Evolutionary conservation across 2,329 filamentous ascomycete genomes (phyloP).

Genomic region (Verticillium longisporum): DNA sequence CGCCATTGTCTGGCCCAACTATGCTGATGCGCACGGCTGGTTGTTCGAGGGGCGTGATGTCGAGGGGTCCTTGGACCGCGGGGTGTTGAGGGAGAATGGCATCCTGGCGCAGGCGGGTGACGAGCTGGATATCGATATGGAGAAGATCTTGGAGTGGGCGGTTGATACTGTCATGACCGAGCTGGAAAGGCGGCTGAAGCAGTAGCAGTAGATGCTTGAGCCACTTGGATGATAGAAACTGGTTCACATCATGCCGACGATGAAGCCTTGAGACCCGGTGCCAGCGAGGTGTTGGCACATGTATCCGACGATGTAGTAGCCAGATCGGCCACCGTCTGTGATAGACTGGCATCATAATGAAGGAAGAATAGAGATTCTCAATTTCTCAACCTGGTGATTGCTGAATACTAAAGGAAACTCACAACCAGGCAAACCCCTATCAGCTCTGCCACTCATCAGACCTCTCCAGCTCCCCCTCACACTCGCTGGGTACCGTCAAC

Average conservation of each 20-base stretch:
- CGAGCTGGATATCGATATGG: slow-evolving; percentile 50
- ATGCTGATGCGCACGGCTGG: slow-evolving; percentile 73
- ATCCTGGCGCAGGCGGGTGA: slow-evolving; percentile 42
- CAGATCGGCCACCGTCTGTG: too few species aligned
- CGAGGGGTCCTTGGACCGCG: slow-evolving; percentile 44
- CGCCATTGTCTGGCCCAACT: slow-evolving; percentile 92
- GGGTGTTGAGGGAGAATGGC: slow-evolving; percentile 33
- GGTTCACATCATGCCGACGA: too few species aligned
- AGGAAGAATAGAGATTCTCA: too few species aligned
- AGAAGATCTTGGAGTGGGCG: slow-evolving; percentile 59
- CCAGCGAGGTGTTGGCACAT: too few species aligned
- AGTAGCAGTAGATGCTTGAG: neutral
- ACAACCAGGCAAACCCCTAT: neutral
- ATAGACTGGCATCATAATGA: too few species aligned
- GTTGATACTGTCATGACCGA: slow-evolving; percentile 52
- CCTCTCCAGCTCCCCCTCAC: slow-evolving; percentile 17
- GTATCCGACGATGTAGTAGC: too few species aligned
- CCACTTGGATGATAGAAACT: too few species aligned
- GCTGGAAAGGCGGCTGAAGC: slow-evolving; percentile 22
- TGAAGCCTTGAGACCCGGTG: too few species aligned
- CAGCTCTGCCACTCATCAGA: slow-evolving; percentile 25
- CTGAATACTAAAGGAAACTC: too few species aligned
- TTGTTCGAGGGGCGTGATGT: slow-evolving; percentile 68
- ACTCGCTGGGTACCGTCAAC: slow-evolving; percentile 26
- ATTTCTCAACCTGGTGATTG: too few species aligned